These are phyloP conservation scores for Fonsecaea multimorphosa DNA, from an alignment of 2,329 filamentous ascomycete species.

Conservation along the genomic window DNA sequence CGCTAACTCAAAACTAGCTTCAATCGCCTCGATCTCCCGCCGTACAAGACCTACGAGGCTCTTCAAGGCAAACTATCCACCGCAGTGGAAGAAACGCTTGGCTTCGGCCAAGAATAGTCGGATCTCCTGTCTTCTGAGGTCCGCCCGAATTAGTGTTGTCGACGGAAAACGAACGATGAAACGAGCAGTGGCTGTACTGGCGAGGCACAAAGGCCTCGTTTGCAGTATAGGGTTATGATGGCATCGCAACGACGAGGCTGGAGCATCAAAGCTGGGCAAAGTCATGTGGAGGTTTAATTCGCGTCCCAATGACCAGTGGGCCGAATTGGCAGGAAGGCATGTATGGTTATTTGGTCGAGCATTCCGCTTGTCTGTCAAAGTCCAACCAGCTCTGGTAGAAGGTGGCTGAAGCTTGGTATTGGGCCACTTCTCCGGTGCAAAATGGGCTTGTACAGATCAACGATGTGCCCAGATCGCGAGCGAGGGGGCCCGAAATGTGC, in stretches of 20 bases:
- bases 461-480: neutral
- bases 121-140: neutral
- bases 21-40: slow-evolving; percentile 92
- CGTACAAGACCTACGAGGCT: slow-evolving; percentile 86
- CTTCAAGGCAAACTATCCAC: slow-evolving; percentile 91
- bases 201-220: neutral
- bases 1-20: slow-evolving; percentile 65
- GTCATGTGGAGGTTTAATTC: neutral
- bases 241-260: neutral
- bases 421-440: neutral
- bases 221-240: neutral
- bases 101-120: slow-evolving; percentile 91
- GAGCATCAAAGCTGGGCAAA: neutral
- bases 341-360: neutral
- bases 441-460: neutral
- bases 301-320: neutral
- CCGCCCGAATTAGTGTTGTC: neutral
- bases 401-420: neutral
- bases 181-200: neutral
- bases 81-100: slow-evolving; percentile 97
- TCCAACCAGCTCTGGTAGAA: neutral
- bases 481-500: neutral
- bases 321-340: neutral
- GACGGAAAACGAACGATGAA: neutral
- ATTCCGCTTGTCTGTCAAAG: neutral